Evolutionary conservation across 495 filamentous ascomycete genomes (phyloP), one percentile per base, ranked within the genome.

Genomic region (Friedmanniomyces endolithicus): DNA sequence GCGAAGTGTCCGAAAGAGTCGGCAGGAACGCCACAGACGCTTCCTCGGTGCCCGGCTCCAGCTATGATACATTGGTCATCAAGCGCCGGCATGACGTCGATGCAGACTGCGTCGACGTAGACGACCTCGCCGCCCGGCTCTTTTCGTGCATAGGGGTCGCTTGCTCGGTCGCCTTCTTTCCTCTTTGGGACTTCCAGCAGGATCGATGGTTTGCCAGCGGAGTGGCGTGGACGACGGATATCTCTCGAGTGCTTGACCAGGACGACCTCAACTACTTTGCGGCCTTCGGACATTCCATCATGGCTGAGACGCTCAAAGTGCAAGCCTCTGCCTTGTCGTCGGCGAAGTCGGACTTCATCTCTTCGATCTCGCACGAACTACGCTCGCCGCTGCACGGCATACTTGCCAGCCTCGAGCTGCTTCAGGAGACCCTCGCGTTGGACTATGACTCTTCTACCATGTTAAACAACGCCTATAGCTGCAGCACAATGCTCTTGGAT

Each of bases 401-500:
- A 14, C 37, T 62, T 6, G 59, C 48, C n/a, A 45, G 50, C 11
- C 20, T 64, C 9, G 53, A 64, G 49, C 63, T 63, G 20, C 35
- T 67, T 19, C 55, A 56, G n/a, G 64, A 63, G 20, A 67, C 62
- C 20, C 17, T 40, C 2, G 34, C 53, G 14, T 48, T 55, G 27
- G 47, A 49, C 9, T 61, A 53, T 31, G 59, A 67, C 48, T 22
- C 31, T 11, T 48, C 47, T 11, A 56, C 62, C 45, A 49, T 64
- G 24, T 39, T 64, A 19, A 2, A 53, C 60, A 51, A 49, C 63
- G 24, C 39, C 62, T 25, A 55, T 1, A 56, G 56, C n/a, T 67
- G 64, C 41, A 59, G 55, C 0, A 56, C 50, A 22, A 66, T 61
- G 16, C 58, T 66, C 11, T 54, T 64, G 2, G 64, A 67, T 48